Base-by-base conservation (phyloP, 1,139 yeast species). In the Blastobotrys niveus region DNA sequence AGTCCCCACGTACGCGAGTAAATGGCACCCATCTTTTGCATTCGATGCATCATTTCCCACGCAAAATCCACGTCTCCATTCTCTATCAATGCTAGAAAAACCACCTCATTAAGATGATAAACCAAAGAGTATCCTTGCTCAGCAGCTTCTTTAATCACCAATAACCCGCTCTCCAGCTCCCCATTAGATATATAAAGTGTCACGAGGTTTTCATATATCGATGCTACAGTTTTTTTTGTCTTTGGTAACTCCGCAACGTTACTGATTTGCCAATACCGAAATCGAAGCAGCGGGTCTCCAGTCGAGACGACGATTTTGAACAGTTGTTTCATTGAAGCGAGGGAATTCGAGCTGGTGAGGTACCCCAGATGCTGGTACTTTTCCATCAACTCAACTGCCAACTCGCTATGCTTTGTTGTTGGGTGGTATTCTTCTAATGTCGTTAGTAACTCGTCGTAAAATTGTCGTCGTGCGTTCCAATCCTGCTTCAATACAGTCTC, bases 1-100 rank as follows among this genome's bases (percentile, higher is more conserved):
- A 62, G 44, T 5, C 67, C 68, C 67, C 67, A 64, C 1, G 64
- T 55, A 10, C 68, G 56, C 1, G 65, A 50, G 40, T 51, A 61
- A 3, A 62, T 53, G 5, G 42, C 48, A 17, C 53, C 55, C 18
- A 18, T 44, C 17, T 38, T 42, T 33, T 42, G 50, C 49, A 64
- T 51, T 21, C 52, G 45, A 40, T 54, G 53, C 46, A 61, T 51
- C 12, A 59, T 49, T 22, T 57, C 57, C 47, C 54, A 46, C 5
- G 63, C 59, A 42, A 53, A 54, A n/a, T 59, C 66, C 15, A 55
- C 45, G 40, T 64, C 68, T 8, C 54, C 51, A n/a, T 43, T 19
- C 14, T 49, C 45, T 9, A 62, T 40, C 17, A 61, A 41, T 1
- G 60, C 53, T 20, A 60, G 44, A 29, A 63, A 57, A 14, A 63